Evolutionary conservation across 139 green algal genomes (phyloP).

Genomic region (Coelastrella sp.): DNA sequence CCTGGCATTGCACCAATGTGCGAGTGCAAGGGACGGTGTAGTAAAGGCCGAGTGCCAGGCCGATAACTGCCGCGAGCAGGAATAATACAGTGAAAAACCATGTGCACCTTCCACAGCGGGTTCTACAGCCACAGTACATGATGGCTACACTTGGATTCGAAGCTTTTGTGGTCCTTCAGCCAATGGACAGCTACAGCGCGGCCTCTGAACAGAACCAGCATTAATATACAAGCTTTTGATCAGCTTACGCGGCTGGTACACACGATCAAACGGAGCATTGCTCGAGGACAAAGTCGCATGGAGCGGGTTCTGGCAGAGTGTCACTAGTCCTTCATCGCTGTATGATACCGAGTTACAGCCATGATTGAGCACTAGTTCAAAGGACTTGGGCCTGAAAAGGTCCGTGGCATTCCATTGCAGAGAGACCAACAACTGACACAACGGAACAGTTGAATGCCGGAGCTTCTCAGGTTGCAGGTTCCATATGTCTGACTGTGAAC

Average conservation of each 20-base stretch:
- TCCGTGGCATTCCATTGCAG: too few relatives aligned
- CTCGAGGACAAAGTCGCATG: background rate
- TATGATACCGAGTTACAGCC: too few relatives aligned
- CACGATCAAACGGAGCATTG: background rate
- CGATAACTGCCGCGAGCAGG: background rate
- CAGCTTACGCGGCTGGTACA: background rate
- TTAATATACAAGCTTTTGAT: too few relatives aligned
- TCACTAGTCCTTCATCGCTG: background rate
- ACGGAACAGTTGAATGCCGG: too few relatives aligned
- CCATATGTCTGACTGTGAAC: too few relatives aligned
- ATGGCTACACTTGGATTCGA: background rate
- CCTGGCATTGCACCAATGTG: background rate
- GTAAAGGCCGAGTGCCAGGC: constrained; percentile 24
- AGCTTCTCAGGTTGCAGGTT: too few relatives aligned
- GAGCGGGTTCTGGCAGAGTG: background rate
- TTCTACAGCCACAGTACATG: constrained; percentile 42
- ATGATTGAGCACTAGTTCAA: too few relatives aligned
- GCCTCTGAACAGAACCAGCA: too few relatives aligned
- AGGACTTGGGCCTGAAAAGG: too few relatives aligned
- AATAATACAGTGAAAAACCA: constrained; percentile 8
- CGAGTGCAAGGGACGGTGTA: constrained; percentile 16
- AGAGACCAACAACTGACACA: too few relatives aligned
- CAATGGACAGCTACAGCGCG: too few relatives aligned
- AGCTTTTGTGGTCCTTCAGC: too few relatives aligned
- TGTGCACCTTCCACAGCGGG: constrained; percentile 21